Evolutionary conservation across 352 stramenopile species (phyloP).

Genomic region (Elongisporangium senticosum): DNA sequence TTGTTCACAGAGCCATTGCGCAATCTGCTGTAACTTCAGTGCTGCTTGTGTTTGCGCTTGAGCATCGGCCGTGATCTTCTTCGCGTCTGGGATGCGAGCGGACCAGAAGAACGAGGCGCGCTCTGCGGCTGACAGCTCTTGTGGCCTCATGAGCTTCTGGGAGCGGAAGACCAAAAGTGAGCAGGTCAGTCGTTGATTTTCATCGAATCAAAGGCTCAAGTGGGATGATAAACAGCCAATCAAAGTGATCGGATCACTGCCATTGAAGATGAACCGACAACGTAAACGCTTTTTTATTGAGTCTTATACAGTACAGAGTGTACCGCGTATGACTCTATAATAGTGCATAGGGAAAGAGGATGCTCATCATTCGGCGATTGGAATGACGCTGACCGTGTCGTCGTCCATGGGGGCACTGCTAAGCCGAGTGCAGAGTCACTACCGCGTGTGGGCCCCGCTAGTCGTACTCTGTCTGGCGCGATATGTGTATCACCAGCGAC

Average conservation of each 20-base stretch:
- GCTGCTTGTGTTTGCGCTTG: not conserved
- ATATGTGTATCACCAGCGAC: slow-evolving; percentile 38
- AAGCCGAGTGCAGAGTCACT: slow-evolving; percentile 18
- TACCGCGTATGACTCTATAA: not conserved
- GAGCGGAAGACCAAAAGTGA: not conserved
- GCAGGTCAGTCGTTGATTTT: not conserved
- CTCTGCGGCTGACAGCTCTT: not conserved
- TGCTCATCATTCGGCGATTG: not conserved
- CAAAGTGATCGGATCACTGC: not conserved
- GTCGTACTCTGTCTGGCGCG: slow-evolving; percentile 33
- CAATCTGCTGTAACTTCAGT: not conserved
- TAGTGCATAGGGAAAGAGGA: not conserved
- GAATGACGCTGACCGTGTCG: slow-evolving; percentile 2
- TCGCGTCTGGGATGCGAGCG: not conserved
- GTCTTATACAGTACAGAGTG: not conserved
- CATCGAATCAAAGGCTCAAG: not conserved
- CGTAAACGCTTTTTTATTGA: not conserved
- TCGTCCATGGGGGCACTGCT: slow-evolving; percentile 18
- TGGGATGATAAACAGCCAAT: not conserved
- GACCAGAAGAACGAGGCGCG: not conserved
- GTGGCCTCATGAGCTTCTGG: not conserved
- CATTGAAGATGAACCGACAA: not conserved
- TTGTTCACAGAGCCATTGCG: not conserved
- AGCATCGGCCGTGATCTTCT: not conserved
- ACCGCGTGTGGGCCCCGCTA: slow-evolving; percentile 29